A percentile compares a stretch with the other conserved stretches of the same genome.
These are phyloP conservation scores for Eucalyptus microcorys DNA, from an alignment of 345 rosid species.

Conservation along the genomic window DNA sequence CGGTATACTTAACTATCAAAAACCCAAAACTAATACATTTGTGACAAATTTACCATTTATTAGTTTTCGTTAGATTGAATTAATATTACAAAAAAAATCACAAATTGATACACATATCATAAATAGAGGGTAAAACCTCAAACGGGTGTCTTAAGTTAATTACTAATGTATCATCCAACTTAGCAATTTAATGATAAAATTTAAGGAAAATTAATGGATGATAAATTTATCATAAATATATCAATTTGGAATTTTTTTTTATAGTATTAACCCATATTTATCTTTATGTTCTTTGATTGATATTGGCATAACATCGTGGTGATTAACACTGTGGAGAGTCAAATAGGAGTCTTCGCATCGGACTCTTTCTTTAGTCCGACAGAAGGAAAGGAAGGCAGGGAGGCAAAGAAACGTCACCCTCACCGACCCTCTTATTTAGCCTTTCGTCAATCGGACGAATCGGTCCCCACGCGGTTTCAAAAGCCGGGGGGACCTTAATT, in stretches of 20 bases:
- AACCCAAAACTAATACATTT: rapidly evolving
- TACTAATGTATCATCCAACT: rapidly evolving
- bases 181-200: rapidly evolving
- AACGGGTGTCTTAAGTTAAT: rapidly evolving
- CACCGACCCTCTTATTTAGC: neutral
- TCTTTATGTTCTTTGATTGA: neutral
- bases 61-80: rapidly evolving
- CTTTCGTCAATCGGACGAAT: neutral
- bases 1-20: rapidly evolving
- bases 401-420: neutral
- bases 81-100: no score
- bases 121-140: rapidly evolving
- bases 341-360: neutral
- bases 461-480: neutral
- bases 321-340: neutral
- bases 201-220: rapidly evolving
- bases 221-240: no score
- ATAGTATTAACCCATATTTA: no score
- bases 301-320: neutral
- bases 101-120: rapidly evolving
- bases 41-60: rapidly evolving
- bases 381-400: neutral
- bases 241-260: rapidly evolving
- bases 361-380: neutral
- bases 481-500: neutral